Percentiles rank a stretch among this genome's conserved stretches.
Conservation (phyloP, 2,329 filamentous ascomycete species). For the Beauveria australis region DNA sequence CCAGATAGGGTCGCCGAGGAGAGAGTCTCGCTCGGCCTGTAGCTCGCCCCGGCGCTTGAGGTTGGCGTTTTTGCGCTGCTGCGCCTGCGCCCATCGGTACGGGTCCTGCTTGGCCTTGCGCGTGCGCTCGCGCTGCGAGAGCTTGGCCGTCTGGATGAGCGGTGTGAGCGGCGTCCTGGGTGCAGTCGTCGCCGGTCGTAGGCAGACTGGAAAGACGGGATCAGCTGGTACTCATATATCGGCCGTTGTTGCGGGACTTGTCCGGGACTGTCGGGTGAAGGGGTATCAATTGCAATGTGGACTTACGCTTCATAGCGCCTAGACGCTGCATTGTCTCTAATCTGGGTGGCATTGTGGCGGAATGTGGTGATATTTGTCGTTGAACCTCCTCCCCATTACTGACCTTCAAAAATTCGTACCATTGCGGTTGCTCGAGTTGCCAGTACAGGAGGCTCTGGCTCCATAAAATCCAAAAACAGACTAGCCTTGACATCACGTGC, state of each 20-base stretch:
- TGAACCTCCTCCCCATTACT: slow-evolving; percentile 13
- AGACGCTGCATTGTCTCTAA: slow-evolving; percentile 53
- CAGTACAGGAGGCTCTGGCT: neutral
- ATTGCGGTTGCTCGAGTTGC: neutral
- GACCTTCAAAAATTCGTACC: slow-evolving; percentile 28
- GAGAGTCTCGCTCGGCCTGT: slow-evolving; percentile 51
- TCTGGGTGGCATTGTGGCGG: slow-evolving; percentile 56
- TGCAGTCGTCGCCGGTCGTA: slow-evolving; percentile 44
- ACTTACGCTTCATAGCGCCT: slow-evolving; percentile 52
- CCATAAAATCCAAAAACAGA: slow-evolving; percentile 2
- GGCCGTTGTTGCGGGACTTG: neutral
- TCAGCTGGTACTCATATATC: slow-evolving; percentile 16
- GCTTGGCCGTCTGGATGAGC: slow-evolving; percentile 55
- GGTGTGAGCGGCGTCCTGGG: slow-evolving; percentile 45
- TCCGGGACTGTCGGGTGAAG: neutral
- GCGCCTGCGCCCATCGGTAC: slow-evolving; percentile 71
- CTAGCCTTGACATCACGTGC: slow-evolving; percentile 27
- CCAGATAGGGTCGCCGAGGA: slow-evolving; percentile 69
- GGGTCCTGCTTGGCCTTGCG: slow-evolving; percentile 66
- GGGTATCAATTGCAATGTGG: slow-evolving; percentile 10
- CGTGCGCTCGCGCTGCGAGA: slow-evolving; percentile 55
- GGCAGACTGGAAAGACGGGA: slow-evolving; percentile 40
- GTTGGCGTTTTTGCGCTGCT: slow-evolving; percentile 78
- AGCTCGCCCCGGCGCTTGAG: slow-evolving; percentile 66
- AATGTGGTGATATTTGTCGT: slow-evolving; percentile 1